Base-by-base conservation (phyloP, 148 eudicot genomes). In the Camellia lanceoleosa region DNA sequence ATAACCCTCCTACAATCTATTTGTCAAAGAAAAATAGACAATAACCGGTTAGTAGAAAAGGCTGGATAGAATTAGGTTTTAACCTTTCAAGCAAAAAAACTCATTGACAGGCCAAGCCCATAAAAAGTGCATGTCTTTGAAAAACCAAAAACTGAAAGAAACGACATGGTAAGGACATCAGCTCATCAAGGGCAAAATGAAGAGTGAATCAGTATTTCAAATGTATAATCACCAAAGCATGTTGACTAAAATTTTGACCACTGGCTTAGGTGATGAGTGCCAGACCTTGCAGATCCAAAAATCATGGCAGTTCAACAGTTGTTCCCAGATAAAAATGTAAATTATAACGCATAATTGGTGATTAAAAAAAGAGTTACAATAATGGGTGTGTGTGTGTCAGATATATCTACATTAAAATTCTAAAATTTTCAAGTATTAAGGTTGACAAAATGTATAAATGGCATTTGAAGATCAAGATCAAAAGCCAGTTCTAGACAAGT, bases 1-100 rank as follows among this genome's bases (percentile, higher is more conserved):
- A 93, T 84, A 96, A 92, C 51, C 99, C 99, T 82, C 99, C 99
- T 76, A 87, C 84, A 84, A 96, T 93, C 99, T 96, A 82, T 79
- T 78, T n/a, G 38, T 54, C 84, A 80, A 71, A 79, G 77, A 80
- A 77, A 19, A 30, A 43, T 12, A 81, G 68, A 56, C 58, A 71
- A 38, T 46, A 73, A 19, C 54, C 46, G 75, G 74, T 72, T 78
- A 77, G 71, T n/a, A 56, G 13, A 54, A 82, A 14, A 38, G 72
- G 54, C n/a, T 42, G 42, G 16, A 16, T 4, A 49, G 52, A 3
- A 49, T 3, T 49, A 49, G 3, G 52, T 49, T 49, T 49, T 49
- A 5, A 49, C 52, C 58, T 19, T 49, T 47, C 69, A 44, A 20
- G 47, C 4, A 46, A 64, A 63, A 5, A 49, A 49, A 2, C 52